phyloP scores from a whole-genome alignment of 305 asterid genomes.

The Rubia peregrina region DNA sequence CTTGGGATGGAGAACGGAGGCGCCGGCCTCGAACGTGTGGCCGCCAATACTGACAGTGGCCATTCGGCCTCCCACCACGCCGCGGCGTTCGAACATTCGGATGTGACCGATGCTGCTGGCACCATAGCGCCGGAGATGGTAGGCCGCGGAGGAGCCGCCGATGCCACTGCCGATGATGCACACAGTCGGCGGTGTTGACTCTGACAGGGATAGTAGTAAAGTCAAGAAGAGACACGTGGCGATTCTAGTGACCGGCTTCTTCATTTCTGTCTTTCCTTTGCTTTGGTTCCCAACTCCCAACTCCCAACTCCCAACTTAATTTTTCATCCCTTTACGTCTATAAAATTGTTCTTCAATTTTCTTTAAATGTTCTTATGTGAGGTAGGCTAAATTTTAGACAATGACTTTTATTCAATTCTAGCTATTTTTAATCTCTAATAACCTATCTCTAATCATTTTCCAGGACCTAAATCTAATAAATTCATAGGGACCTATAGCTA shows the following conservation, averaged over 20 bases:
- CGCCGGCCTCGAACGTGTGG: constrained; percentile 91
- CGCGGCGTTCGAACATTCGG: constrained; percentile 57
- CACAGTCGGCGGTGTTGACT: constrained; percentile 25
- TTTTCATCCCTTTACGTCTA: too few relatives aligned
- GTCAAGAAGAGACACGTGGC: neutral
- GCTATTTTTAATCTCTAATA: too few relatives aligned
- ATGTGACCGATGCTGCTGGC: constrained; percentile 35
- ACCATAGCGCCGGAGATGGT: constrained; percentile 71
- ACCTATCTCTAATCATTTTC: too few relatives aligned
- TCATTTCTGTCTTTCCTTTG: neutral
- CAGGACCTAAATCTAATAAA: too few relatives aligned
- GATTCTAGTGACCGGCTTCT: neutral
- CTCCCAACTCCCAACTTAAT: too few relatives aligned
- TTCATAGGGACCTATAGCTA: too few relatives aligned
- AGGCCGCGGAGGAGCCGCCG: constrained; percentile 93
- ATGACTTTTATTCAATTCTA: too few relatives aligned
- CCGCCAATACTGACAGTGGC: constrained; percentile 72
- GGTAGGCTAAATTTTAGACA: too few relatives aligned
- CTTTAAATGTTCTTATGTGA: too few relatives aligned
- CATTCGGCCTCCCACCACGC: constrained; percentile 79
- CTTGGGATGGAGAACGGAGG: constrained; percentile 86
- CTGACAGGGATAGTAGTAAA: neutral
- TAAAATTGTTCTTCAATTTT: too few relatives aligned
- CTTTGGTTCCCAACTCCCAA: neutral
- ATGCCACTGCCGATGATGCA: constrained; percentile 93